Conservation (phyloP, 306 rosid genomes). For the Astragalus glycyphyllos region DNA sequence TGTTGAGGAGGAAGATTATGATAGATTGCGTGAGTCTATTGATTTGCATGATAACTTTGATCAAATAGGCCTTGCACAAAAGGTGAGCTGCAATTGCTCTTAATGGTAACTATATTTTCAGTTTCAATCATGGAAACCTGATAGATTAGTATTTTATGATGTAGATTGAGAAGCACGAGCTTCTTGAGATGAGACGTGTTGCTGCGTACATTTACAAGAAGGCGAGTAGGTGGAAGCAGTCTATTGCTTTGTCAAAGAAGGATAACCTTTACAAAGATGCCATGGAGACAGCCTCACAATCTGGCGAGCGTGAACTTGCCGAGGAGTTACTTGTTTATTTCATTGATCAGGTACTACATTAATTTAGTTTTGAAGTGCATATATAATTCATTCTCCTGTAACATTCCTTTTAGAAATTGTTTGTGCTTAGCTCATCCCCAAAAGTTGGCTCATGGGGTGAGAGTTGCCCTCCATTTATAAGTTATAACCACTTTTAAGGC, state of each 20-base stretch:
- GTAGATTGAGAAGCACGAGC: constrained; percentile 98
- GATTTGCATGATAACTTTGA: constrained; percentile 98
- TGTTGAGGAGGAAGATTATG: constrained; percentile 98
- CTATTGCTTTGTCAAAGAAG: constrained; percentile 98
- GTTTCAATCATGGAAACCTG: constrained; percentile 39
- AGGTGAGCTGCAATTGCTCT: constrained; percentile 58
- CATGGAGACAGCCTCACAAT: constrained; percentile 99
- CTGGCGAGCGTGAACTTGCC: constrained; percentile 99
- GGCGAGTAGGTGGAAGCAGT: constrained; percentile 99
- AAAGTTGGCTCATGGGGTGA: too few relatives aligned
- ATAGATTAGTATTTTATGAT: constrained; percentile 42
- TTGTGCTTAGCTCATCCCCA: too few relatives aligned
- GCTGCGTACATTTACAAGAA: constrained; percentile 99
- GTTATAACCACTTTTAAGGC: too few relatives aligned
- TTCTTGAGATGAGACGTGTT: constrained; percentile 99
- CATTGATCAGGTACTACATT: constrained; percentile 80
- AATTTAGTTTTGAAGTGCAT: constrained; percentile 16
- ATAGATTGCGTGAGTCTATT: constrained; percentile 96
- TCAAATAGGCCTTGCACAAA: constrained; percentile 98
- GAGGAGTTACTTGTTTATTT: constrained; percentile 98
- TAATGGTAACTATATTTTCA: constrained; percentile 25
- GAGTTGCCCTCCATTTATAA: too few relatives aligned
- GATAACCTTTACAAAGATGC: constrained; percentile 99
- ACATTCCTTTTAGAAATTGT: background rate
- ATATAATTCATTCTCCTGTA: constrained; percentile 30